phyloP scores from a whole-genome alignment of 441 rosid species.

The Theobroma grandiflorum region DNA sequence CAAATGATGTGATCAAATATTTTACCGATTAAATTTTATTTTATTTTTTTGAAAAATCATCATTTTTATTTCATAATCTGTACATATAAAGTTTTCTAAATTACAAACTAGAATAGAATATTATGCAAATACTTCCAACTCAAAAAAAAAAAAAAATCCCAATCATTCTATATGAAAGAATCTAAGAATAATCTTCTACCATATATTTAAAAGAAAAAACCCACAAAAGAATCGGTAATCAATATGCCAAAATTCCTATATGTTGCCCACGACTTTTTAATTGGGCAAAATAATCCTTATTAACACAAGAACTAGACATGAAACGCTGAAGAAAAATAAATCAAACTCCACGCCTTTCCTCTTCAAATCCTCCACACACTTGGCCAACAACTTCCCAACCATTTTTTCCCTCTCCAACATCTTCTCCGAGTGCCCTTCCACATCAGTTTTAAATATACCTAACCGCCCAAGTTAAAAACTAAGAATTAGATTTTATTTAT shows the following conservation, averaged over 20 bases:
- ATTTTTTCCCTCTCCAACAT: slow-evolving; percentile 85
- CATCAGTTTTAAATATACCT: slow-evolving; percentile 87
- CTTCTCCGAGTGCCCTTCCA: slow-evolving; percentile 79
- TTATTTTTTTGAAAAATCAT: not conserved
- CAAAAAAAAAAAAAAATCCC: slow-evolving; percentile 3
- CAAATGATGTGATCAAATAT: too few relatives aligned
- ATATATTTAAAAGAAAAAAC: not conserved
- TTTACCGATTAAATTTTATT: too few relatives aligned
- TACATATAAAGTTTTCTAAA: not conserved
- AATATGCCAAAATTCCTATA: not conserved
- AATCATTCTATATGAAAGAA: not conserved
- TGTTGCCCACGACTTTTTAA: slow-evolving; percentile 21
- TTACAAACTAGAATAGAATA: slow-evolving; percentile 27
- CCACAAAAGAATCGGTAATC: not conserved
- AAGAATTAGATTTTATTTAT: too few relatives aligned
- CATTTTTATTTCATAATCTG: slow-evolving; percentile 11
- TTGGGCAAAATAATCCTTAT: slow-evolving; percentile 74
- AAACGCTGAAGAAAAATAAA: slow-evolving; percentile 76
- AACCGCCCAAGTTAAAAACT: slow-evolving; percentile 88
- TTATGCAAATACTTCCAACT: slow-evolving; percentile 21
- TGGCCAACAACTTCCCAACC: slow-evolving; percentile 76
- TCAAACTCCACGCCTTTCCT: slow-evolving; percentile 89
- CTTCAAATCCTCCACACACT: slow-evolving; percentile 94
- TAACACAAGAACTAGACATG: slow-evolving; percentile 76
- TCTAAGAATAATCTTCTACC: not conserved